Base-by-base conservation (phyloP, 345 rosid species). In the Iberis pinnata region DNA sequence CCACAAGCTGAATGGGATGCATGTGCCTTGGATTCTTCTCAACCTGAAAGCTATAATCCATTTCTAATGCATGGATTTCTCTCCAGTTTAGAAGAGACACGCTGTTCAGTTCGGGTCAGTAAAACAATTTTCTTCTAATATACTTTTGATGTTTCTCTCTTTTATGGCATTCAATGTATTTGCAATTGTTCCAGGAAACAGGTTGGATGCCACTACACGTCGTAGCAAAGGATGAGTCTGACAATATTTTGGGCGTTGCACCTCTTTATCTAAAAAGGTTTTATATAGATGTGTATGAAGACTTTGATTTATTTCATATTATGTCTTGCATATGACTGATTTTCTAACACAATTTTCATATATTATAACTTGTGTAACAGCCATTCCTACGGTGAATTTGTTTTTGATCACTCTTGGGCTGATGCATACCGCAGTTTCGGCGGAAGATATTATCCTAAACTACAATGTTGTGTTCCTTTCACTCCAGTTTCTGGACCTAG, bases 191-290 rank as follows among this genome's bases (percentile, higher is more conserved):
- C 22, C 79, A 86, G 95, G 88, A 84, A 73, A 89, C 92, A 52
- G 96, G 98, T 66, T 90, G 98, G 96, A 61, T 53, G 62, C 96
- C 98, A 1, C 62, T 83, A 38, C 96, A 90, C 57, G 68, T 90
- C 38, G 70, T 87, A 75, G 95, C 95, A 7, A 80, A 77, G 70
- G 98, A 90, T 74, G 86, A 81, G 43, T 47, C 60, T 70, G 78
- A 50, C 27, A 73, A 63, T 65, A 61, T 90, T 66, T 58, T 90
- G 70, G 98, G 89, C 31, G 95, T 87, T 60, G 90, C 78, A 43
- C 96, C 96, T 7, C 96, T 90, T 26, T 90, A 90, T 76, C 89
- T 90, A 51, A 90, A 87, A 78, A 90, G 95, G 97, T 89, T 65
- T 60, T 10, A 1, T 11, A n/a, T n/a, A n/a, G n/a, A n/a, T n/a